Evolutionary conservation across 495 filamentous ascomycete genomes (phyloP).

Genomic region (Penicillium simplicissimum): DNA sequence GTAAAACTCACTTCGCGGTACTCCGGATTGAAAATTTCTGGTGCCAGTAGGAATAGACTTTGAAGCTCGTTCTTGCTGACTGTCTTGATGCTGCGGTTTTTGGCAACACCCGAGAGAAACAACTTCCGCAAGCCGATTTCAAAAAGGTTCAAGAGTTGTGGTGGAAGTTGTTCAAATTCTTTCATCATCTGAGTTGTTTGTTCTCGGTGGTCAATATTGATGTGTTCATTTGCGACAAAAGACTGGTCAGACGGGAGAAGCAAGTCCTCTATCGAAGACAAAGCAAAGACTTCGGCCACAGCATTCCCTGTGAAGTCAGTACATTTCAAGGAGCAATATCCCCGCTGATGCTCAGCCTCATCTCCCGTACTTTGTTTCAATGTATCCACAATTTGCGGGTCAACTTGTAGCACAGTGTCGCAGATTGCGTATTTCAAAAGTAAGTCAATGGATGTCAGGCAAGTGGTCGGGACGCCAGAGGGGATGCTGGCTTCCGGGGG

Average conservation of each 20-base stretch:
- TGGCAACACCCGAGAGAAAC: conserved; percentile 15
- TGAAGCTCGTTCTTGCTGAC: conserved; percentile 11
- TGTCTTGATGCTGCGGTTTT: conserved; percentile 7
- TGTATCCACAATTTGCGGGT: not conserved
- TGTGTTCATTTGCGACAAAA: not conserved
- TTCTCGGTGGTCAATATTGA: not conserved
- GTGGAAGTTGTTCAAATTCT: not conserved
- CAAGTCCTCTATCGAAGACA: not conserved
- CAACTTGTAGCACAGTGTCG: not conserved
- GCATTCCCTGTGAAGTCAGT: not conserved
- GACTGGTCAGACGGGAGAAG: not conserved
- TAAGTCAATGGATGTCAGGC: conserved; percentile 28
- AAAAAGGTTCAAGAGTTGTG: conserved; percentile 21
- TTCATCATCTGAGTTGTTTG: not conserved
- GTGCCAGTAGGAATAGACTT: conserved; percentile 32
- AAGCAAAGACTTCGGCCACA: not conserved
- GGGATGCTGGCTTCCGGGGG: conserved; percentile 24
- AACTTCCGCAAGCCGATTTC: conserved; percentile 32
- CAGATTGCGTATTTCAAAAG: conserved; percentile 18
- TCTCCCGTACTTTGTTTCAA: not conserved
- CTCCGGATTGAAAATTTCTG: conserved; percentile 37
- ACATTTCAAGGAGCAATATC: not conserved
- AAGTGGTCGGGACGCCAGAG: conserved; percentile 14
- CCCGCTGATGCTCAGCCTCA: not conserved
- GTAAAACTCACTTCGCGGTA: conserved; percentile 35